phyloP scores from a whole-genome alignment of 1,284 basidiomycete genomes.

The Sutorius eximius region DNA sequence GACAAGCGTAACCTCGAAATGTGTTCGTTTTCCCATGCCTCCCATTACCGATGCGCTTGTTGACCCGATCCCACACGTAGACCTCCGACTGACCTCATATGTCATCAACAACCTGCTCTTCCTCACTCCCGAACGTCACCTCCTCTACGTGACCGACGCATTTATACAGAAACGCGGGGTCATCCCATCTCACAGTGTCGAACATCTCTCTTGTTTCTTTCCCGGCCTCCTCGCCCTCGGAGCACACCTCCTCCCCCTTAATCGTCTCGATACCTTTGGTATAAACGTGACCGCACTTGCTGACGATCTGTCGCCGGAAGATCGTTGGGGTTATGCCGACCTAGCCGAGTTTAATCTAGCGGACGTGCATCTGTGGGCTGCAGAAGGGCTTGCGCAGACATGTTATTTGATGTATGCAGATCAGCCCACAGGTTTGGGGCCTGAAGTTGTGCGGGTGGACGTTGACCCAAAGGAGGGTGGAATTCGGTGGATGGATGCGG shows the following conservation, averaged over 20 bases:
- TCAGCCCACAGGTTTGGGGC: constrained; percentile 57
- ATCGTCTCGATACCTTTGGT: constrained; percentile 45
- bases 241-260: constrained; percentile 57
- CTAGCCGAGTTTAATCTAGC: constrained; percentile 44
- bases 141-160: constrained; percentile 71
- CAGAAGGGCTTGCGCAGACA: constrained; percentile 66
- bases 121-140: constrained; percentile 58
- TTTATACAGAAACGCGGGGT: constrained; percentile 20
- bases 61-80: constrained; percentile 36
- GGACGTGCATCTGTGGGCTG: constrained; percentile 63
- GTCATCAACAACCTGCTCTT: constrained; percentile 67
- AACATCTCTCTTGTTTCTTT: constrained; percentile 78
- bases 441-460: constrained; percentile 53
- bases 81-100: constrained; percentile 58
- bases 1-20: constrained; percentile 61
- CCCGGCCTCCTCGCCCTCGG: constrained; percentile 75
- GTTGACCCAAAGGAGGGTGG: constrained; percentile 18
- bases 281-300: constrained; percentile 42
- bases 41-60: not conserved
- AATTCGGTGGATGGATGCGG: constrained; percentile 50
- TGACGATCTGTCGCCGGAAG: constrained; percentile 36
- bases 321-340: constrained; percentile 35
- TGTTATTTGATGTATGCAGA: constrained; percentile 69
- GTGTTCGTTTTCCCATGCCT: constrained; percentile 45
- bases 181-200: constrained; percentile 54